phyloP scores from a whole-genome alignment of 2,329 filamentous ascomycete genomes.

The Trichoderma sp. region DNA sequence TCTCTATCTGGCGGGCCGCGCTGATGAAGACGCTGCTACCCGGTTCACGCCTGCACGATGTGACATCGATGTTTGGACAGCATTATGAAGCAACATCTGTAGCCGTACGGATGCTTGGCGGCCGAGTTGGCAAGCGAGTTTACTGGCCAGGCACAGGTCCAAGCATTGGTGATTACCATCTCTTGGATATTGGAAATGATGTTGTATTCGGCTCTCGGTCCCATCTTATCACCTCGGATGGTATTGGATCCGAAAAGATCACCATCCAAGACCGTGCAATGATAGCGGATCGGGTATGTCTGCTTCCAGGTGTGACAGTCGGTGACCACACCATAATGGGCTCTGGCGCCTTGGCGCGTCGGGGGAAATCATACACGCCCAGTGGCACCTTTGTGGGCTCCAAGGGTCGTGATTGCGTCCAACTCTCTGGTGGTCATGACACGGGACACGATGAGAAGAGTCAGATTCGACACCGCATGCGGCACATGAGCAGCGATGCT shows the following conservation, averaged over 20 bases:
- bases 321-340: conserved; percentile 50
- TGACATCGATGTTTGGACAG: conserved; percentile 50
- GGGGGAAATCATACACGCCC: conserved; percentile 42
- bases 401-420: conserved; percentile 49
- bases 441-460: conserved; percentile 17
- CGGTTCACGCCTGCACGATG: conserved; percentile 41
- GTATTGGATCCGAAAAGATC: conserved; percentile 45
- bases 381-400: conserved; percentile 51
- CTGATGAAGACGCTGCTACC: conserved; percentile 46
- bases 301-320: conserved; percentile 50
- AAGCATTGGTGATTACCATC: conserved; percentile 50
- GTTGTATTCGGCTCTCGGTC: conserved; percentile 58
- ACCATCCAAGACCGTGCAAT: conserved; percentile 48
- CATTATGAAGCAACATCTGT: conserved; percentile 55
- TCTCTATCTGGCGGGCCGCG: conserved; percentile 43
- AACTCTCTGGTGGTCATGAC: conserved; percentile 31
- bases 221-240: conserved; percentile 52
- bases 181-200: conserved; percentile 54
- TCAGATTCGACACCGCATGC: conserved; percentile 10
- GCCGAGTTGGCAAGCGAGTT: conserved; percentile 49
- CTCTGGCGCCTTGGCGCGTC: conserved; percentile 49
- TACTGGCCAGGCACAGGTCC: conserved; percentile 59
- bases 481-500: conserved; percentile 28
- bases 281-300: conserved; percentile 54
- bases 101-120: conserved; percentile 49